Evolutionary conservation across 108 stramenopile species (phyloP).

Genomic region (Cyclostephanos tholiformis): DNA sequence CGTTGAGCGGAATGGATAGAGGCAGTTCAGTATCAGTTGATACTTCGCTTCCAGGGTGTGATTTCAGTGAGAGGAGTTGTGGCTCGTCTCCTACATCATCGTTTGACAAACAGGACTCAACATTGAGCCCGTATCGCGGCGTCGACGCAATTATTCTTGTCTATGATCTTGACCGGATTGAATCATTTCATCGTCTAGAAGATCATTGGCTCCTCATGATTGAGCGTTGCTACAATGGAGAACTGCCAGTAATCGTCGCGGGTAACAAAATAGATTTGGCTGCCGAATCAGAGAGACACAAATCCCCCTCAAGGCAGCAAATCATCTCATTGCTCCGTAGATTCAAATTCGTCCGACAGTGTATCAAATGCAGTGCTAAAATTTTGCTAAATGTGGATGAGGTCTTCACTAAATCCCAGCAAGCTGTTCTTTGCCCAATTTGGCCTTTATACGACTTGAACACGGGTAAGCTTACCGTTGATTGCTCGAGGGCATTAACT

Average conservation of each 20-base stretch:
- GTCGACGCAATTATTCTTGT: conserved; percentile 79
- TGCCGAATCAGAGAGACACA: conserved; percentile 47
- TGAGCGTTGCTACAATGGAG: conserved; percentile 76
- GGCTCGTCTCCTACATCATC: not conserved
- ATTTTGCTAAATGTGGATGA: conserved; percentile 77
- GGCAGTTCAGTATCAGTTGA: conserved; percentile 10
- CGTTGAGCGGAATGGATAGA: conserved; percentile 30
- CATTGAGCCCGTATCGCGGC: conserved; percentile 42
- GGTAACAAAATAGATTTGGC: conserved; percentile 82
- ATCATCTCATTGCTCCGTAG: conserved; percentile 76
- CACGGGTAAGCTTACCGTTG: conserved; percentile 54
- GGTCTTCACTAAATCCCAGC: conserved; percentile 76
- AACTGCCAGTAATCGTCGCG: conserved; percentile 80
- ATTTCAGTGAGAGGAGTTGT: not conserved
- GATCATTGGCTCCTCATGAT: conserved; percentile 85
- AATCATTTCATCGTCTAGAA: conserved; percentile 77
- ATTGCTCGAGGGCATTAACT: conserved; percentile 68
- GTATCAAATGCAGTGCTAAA: conserved; percentile 86
- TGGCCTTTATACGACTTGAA: conserved; percentile 73
- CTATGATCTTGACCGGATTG: conserved; percentile 78
- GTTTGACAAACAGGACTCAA: conserved; percentile 11
- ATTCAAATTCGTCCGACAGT: conserved; percentile 83
- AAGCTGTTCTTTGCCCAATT: conserved; percentile 78
- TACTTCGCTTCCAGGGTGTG: not conserved
- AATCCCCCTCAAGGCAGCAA: conserved; percentile 63